Evolutionary conservation across 75 land plant genomes (phyloP).

Genomic region (Cryptomeria japonica): DNA sequence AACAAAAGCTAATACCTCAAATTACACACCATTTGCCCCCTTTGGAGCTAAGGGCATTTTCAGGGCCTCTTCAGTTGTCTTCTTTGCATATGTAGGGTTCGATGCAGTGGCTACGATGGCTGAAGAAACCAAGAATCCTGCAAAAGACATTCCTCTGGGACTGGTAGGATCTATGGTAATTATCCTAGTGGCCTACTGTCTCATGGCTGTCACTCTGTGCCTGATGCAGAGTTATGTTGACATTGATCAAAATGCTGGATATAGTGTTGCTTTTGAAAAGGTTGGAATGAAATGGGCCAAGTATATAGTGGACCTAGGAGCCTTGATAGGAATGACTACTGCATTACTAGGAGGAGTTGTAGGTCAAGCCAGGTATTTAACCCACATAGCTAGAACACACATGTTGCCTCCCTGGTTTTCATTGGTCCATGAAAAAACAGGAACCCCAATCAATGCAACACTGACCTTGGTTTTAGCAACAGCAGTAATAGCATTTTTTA

Average conservation of each 20-base stretch:
- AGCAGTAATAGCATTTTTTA: constrained; percentile 67
- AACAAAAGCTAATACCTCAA: constrained; percentile 57
- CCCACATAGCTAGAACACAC: constrained; percentile 85
- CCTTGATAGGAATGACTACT: constrained; percentile 83
- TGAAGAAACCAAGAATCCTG: constrained; percentile 72
- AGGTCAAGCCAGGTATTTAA: constrained; percentile 77
- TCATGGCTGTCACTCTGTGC: constrained; percentile 53
- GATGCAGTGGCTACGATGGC: constrained; percentile 59
- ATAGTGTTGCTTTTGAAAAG: constrained; percentile 38
- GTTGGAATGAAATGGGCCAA: constrained; percentile 83
- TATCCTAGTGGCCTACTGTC: constrained; percentile 37
- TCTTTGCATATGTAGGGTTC: constrained; percentile 34
- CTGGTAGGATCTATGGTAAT: constrained; percentile 59
- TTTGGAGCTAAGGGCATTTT: constrained; percentile 64
- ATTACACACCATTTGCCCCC: constrained; percentile 52
- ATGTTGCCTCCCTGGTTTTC: constrained; percentile 83
- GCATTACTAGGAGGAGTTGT: constrained; percentile 66
- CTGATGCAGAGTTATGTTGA: constrained; percentile 38
- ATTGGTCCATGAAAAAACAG: constrained; percentile 42
- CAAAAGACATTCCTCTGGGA: constrained; percentile 68
- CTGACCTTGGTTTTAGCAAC: constrained; percentile 50
- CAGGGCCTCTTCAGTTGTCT: constrained; percentile 49
- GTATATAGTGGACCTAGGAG: constrained; percentile 83
- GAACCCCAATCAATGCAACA: constrained; percentile 75
- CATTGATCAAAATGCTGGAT: constrained; percentile 55